Percentiles rank a stretch among this genome's conserved stretches.
phyloP scores from a whole-genome alignment of 495 filamentous ascomycete species.

The Daldinia bambusicola region DNA sequence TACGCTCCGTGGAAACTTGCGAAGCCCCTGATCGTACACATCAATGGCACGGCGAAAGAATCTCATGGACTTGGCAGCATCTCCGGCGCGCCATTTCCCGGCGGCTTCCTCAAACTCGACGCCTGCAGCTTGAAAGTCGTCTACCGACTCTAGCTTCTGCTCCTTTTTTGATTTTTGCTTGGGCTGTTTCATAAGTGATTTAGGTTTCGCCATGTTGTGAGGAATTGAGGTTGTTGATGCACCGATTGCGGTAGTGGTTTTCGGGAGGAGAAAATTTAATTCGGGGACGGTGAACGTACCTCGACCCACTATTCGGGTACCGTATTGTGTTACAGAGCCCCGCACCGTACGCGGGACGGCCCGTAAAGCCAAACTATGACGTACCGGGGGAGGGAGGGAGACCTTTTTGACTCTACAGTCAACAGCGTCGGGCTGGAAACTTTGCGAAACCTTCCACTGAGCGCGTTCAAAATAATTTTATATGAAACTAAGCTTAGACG shows the following conservation, averaged over 20 bases:
- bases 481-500: too few relatives aligned
- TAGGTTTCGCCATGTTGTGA: slow-evolving; percentile 26
- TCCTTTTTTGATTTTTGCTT: slow-evolving; percentile 31
- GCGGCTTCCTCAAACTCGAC: slow-evolving; percentile 74
- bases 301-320: not conserved
- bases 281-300: not conserved
- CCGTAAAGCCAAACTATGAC: not conserved
- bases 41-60: slow-evolving; percentile 74
- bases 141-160: slow-evolving; percentile 34
- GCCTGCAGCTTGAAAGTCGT: slow-evolving; percentile 59
- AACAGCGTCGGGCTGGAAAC: too few relatives aligned
- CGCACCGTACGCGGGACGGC: not conserved
- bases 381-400: too few relatives aligned
- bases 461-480: too few relatives aligned
- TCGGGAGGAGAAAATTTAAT: not conserved
- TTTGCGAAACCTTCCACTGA: too few relatives aligned
- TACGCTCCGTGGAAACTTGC: slow-evolving; percentile 66
- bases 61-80: slow-evolving; percentile 72
- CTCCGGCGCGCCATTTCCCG: slow-evolving; percentile 78
- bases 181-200: slow-evolving; percentile 15
- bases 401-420: too few relatives aligned
- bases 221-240: not conserved
- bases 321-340: not conserved
- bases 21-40: slow-evolving; percentile 68
- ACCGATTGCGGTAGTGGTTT: not conserved